Percentiles rank a stretch among this genome's conserved stretches.
Conservation (phyloP, 306 rosid species). For the Prunus mume region DNA sequence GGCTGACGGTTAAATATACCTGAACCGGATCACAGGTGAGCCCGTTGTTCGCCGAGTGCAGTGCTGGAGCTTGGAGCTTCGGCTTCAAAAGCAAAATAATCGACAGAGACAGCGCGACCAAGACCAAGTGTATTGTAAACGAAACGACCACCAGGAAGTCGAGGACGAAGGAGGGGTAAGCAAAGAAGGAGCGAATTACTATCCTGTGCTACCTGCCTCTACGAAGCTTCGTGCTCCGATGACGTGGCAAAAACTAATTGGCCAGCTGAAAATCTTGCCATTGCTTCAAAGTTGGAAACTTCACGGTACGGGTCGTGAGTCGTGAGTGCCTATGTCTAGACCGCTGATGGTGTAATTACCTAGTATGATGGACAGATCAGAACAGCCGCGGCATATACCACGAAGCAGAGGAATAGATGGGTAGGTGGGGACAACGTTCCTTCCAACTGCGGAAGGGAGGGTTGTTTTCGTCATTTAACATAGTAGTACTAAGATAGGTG, state of each 20-base stretch:
- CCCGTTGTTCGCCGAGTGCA: background rate
- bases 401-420: background rate
- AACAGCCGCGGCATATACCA: background rate
- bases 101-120: slow-evolving; percentile 1
- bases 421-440: background rate
- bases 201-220: background rate
- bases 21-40: background rate
- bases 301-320: background rate
- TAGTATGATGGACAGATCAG: no score
- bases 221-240: background rate
- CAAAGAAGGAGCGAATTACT: background rate
- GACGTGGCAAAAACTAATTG: background rate
- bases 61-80: no score
- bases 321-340: no score
- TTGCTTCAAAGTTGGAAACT: background rate
- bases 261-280: background rate
- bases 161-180: background rate
- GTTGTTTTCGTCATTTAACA: background rate
- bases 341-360: background rate
- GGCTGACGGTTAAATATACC: no score
- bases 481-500: background rate
- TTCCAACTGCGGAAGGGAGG: background rate
- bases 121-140: background rate
- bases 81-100: background rate
- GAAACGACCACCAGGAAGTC: background rate